Base-by-base conservation (phyloP, 345 rosid species). In the Linum lewisii region DNA sequence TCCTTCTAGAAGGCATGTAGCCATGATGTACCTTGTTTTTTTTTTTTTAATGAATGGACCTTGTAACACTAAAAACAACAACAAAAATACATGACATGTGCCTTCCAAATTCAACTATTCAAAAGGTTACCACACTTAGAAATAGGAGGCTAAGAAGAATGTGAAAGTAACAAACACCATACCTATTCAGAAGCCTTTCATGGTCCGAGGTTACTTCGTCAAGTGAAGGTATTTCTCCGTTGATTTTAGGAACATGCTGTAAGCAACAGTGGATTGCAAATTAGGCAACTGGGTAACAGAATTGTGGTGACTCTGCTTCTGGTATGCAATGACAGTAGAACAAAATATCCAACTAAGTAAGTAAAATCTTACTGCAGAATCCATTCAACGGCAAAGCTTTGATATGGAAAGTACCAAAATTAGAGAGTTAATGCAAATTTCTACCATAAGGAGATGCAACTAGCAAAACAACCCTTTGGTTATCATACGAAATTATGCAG, bases 201-300 rank as follows among this genome's bases (percentile, higher is more conserved):
- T 93, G 95, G 79, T 93, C 99, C 57, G 99, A 80, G 66, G 88
- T 77, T 54, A 85, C 99, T 77, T 88, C 99, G 73, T 88, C 94
- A 58, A 72, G 64, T 5, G 99, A 88, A 53, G 99, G 99, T 76
- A 86, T 93, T 66, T 93, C 94, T 37, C 99, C 95, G 63, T 93
- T 93, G 54, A 81, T 85, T 77, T 86, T 81, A 0, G 99, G 99
- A 69, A 93, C 77, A 72, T 93, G 94, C 99, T 93, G 76, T 71
- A 67, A 23, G 58, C 13, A 63, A 60, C 7, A 49, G 51, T 25
- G 23, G 34, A 21, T 20, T 11, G 21, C 60, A 58, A 63, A 47
- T 50, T 56, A 42, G 62, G 62, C 57, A 65, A 45, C 0, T 9
- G 50, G 16, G 60, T 6, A 38, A 47, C 63, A 61, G 47, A 23